Evolutionary conservation across 2,329 filamentous ascomycete species (phyloP).

Genomic region (Penicillium oxalicum): DNA sequence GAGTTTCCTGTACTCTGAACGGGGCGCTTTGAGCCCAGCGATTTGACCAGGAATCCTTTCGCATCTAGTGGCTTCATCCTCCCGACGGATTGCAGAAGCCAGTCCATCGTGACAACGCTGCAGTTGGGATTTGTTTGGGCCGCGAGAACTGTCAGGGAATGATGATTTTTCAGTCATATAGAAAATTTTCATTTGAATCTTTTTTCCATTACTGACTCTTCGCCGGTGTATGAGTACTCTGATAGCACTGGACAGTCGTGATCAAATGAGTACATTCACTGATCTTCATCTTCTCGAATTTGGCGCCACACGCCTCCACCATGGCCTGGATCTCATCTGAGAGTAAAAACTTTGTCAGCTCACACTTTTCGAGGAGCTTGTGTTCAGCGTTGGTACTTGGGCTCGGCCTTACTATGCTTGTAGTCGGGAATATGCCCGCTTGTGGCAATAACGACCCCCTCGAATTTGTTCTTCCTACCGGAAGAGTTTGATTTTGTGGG

Average conservation of each 20-base stretch:
- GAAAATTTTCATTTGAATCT: too few relatives aligned
- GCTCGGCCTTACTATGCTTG: neutral
- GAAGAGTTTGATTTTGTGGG: neutral
- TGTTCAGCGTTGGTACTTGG: too few relatives aligned
- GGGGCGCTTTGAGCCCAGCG: neutral
- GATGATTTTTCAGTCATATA: neutral
- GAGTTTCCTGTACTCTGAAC: neutral
- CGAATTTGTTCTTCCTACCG: neutral
- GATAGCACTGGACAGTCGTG: neutral
- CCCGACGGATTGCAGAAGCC: neutral
- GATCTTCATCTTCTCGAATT: constrained; percentile 2
- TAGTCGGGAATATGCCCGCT: neutral
- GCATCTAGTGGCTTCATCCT: neutral
- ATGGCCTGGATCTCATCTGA: neutral
- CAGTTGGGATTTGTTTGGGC: neutral
- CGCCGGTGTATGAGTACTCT: neutral
- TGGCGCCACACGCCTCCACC: constrained; percentile 1
- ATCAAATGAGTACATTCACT: neutral
- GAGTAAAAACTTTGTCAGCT: neutral
- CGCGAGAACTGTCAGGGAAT: too few relatives aligned
- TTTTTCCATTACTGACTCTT: neutral
- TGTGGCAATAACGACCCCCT: neutral
- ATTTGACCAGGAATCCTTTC: neutral
- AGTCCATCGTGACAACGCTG: neutral
- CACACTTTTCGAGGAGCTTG: too few relatives aligned